Percentiles rank a stretch among this genome's conserved stretches.
These are phyloP conservation scores for Corylus americana DNA, from an alignment of 306 rosid species.

Conservation along the genomic window DNA sequence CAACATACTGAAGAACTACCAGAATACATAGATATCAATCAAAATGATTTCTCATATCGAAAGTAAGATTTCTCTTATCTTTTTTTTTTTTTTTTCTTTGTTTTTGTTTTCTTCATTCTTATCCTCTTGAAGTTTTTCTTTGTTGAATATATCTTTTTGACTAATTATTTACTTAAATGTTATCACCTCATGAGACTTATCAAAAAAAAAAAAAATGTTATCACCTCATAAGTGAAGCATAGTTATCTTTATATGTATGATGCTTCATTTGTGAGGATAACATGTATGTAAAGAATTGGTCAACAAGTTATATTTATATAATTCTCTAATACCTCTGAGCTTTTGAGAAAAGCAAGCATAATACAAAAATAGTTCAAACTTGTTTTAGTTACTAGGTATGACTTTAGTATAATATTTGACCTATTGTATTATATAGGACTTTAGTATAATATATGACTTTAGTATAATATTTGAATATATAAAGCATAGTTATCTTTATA, in stretches of 20 bases:
- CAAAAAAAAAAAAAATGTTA: not conserved
- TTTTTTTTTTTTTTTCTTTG: not conserved
- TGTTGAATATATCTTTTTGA: not conserved
- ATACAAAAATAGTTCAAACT: not conserved
- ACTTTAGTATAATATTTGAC: not conserved
- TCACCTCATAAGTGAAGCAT: not conserved
- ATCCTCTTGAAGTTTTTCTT: not conserved
- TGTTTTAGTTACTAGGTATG: not conserved
- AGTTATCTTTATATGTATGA: not conserved
- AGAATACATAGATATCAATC: slow-evolving; percentile 49
- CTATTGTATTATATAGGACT: too few relatives aligned
- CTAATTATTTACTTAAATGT: slow-evolving; percentile 1
- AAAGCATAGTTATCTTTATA: too few relatives aligned
- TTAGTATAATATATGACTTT: too few relatives aligned
- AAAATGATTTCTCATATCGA: slow-evolving; percentile 71
- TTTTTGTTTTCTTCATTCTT: not conserved
- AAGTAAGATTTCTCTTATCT: slow-evolving; percentile 44
- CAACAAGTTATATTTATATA: too few relatives aligned
- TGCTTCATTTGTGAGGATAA: not conserved
- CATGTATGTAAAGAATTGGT: too few relatives aligned
- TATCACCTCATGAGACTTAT: not conserved
- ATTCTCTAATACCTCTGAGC: not conserved
- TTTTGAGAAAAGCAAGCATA: not conserved
- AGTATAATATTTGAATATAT: too few relatives aligned
- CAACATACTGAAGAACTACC: slow-evolving; percentile 52